Base-by-base conservation (phyloP, 1,139 yeast species). In the Hanseniaspora sp. region DNA sequence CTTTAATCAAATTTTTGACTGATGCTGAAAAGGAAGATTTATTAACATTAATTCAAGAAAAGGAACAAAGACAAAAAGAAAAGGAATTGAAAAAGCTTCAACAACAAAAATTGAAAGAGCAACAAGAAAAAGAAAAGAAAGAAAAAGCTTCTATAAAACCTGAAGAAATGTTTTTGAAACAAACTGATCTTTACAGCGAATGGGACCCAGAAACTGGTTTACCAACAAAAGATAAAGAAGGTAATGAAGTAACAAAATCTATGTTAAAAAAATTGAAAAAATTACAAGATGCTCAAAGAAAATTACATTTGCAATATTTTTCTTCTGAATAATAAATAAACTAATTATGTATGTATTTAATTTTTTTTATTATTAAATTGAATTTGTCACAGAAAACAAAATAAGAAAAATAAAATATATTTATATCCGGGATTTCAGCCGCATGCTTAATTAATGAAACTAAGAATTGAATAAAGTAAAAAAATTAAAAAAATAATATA, bases 181-280 rank as follows among this genome's bases (percentile, higher is more conserved):
- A 77, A 56, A 68, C 60, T 3, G 72, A 70, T 23, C 57, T 61
- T 52, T 92, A 79, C 66, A 69, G 79, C 8, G 85, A 78, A 63
- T 92, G 94, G 86, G 97, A 92, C 64, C 90, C 76, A 34, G 70
- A 74, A 40, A 42, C 47, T 48, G 99, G 99, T 1, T 58, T 92
- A 29, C 99, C 99, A 15, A 74, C 80, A 0, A 82, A 80, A 64
- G 88, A 83, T 59, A 74, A 70, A 44, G 79, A 78, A 15, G 98
- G 97, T 9, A 87, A 82, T 62, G 95, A 88, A 56, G 75, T 90
- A n/a, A 77, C 95, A 52, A 92, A 92, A 72, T 85, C 95, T 66
- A 80, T 82, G 73, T 74, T 74, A 58, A 92, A 92, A 76, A 90
- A 90, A 70, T 73, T 90, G 60, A 69, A 73, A 58, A 92, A 92